phyloP scores from a whole-genome alignment of 495 filamentous ascomycete genomes.

The Hypoxylon trugodes region DNA sequence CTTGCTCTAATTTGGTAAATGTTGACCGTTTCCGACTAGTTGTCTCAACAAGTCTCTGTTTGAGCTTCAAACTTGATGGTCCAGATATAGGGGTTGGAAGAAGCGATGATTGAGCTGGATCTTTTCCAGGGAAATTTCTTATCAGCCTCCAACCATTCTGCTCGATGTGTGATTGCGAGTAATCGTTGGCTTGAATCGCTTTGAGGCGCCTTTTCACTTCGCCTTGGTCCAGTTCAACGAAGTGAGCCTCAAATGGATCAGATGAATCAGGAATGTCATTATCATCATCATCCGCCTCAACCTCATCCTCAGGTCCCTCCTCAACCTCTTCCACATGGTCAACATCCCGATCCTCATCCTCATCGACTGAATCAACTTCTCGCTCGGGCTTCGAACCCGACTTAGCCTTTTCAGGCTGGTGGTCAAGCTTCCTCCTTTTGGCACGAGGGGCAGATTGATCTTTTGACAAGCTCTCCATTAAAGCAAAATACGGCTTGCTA shows the following conservation, averaged over 20 bases:
- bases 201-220: conserved; percentile 59
- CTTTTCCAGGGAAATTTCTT: conserved; percentile 47
- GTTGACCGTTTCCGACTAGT: conserved; percentile 44
- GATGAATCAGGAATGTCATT: conserved; percentile 61
- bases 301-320: conserved; percentile 53
- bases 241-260: conserved; percentile 85
- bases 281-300: conserved; percentile 45
- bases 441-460: conserved; percentile 62
- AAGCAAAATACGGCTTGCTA: conserved; percentile 67
- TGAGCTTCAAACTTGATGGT: conserved; percentile 65
- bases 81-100: conserved; percentile 44
- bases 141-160: conserved; percentile 53
- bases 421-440: conserved; percentile 74
- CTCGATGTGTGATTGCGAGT: conserved; percentile 60
- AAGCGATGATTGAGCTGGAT: conserved; percentile 21
- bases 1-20: conserved; percentile 61
- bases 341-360: conserved; percentile 50
- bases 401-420: conserved; percentile 37
- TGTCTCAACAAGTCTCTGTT: conserved; percentile 57
- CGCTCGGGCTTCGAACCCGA: conserved; percentile 40
- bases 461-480: conserved; percentile 70
- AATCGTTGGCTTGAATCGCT: conserved; percentile 66
- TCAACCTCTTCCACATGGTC: conserved; percentile 59
- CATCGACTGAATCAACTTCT: conserved; percentile 12
- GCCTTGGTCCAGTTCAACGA: conserved; percentile 68